Conservation (phyloP, 2,329 filamentous ascomycete genomes). For the Pseudocercospora fijiensis region DNA sequence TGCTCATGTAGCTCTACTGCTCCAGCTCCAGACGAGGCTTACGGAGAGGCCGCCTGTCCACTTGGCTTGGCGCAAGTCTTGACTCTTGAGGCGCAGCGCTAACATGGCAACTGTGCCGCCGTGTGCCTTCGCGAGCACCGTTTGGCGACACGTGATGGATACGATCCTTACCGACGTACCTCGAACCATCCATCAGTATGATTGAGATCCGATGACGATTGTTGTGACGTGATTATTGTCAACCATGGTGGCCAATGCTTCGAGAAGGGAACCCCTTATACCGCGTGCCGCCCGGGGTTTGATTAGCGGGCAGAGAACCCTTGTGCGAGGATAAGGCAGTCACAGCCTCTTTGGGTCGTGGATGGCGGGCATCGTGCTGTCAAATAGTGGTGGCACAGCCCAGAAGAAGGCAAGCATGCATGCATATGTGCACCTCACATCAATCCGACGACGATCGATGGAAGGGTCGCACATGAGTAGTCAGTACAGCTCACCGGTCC, state of each 20-base stretch:
- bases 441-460: background rate
- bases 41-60: conserved; percentile 4
- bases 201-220: background rate
- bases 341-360: background rate
- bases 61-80: background rate
- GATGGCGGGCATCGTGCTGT: background rate
- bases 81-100: background rate
- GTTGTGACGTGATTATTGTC: background rate
- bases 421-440: background rate
- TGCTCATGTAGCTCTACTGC: background rate
- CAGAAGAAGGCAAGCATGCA: background rate
- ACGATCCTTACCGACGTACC: background rate
- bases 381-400: conserved; percentile 3
- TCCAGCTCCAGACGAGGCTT: conserved; percentile 1
- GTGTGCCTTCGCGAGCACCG: background rate
- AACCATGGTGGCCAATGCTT: background rate
- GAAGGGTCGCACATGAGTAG: background rate
- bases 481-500: conserved; percentile 5
- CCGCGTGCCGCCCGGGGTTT: conserved; percentile 3
- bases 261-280: background rate
- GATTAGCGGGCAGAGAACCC: background rate
- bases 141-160: background rate
- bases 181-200: background rate
- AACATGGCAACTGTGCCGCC: background rate
- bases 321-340: background rate